Evolutionary conservation across 768 basidiomycete genomes (phyloP), one percentile per base, ranked within the genome.

Genomic region (Neoboletus magnificus): DNA sequence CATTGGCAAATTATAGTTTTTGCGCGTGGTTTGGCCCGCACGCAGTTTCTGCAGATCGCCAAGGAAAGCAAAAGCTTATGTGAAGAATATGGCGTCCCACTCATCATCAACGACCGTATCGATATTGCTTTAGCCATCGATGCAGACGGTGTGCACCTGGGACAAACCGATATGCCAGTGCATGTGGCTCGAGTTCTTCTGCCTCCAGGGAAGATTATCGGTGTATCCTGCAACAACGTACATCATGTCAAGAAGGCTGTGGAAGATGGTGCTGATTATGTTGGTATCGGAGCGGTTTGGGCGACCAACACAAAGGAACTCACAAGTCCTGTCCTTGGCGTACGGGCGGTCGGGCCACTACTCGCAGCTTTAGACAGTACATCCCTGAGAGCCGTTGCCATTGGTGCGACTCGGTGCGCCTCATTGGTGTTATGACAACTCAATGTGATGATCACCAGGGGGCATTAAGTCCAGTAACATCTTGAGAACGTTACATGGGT

Each of bases 211-310:
- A 74, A 85, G 1, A 80, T 96, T 61, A 83, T 98, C 32, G 95
- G 95, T 1, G 80, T 93, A 12, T 89, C 87, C 16, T 90, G 89
- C 66, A 85, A 86, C 60, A 86, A 82, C 23, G 58, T 80, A 13
- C 78, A 81, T 10, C 86, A 97, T 51, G 82, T 89, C 30, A 72
- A 72, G 41, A 69, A 73, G 32, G 93, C 93, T 0, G 68, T 86
- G 9, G 70, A 77, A 52, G 82, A 82, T 18, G 80, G 83, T 2
- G 91, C 78, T 0, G 92, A 97, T 68, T 97, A 95, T 65, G 77
- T 97, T 43, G 93, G 95, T 1, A 83, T 97, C 29, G 94, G 94
- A 7, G 80, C 95, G 0, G 82, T 93, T 3, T 96, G 86, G 82
- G 75, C 76, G 6, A 98, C 94, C 1, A 74, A 77, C 45, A 93